Evolutionary conservation across 768 basidiomycete species (phyloP).

Genomic region (Cystobasidiopsis lactophilus): DNA sequence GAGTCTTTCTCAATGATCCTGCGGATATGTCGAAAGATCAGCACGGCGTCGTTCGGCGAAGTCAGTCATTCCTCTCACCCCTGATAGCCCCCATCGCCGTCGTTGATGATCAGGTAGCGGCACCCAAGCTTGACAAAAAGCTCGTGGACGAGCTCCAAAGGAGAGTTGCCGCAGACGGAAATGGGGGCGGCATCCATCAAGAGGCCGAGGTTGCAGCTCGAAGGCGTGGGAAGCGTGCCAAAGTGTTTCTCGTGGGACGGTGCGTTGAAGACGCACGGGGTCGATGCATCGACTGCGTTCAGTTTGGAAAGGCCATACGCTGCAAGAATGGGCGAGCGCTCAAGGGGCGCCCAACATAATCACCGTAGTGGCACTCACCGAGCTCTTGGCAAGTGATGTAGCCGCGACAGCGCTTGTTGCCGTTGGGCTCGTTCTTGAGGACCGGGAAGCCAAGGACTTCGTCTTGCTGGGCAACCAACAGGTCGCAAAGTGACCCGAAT

Average conservation of each 20-base stretch:
- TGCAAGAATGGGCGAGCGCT: constrained; percentile 1
- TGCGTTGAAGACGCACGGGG: neutral
- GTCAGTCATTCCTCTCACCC: no score
- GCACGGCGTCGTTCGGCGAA: no score
- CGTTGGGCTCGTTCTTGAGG: constrained; percentile 32
- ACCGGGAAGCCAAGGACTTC: constrained; percentile 66
- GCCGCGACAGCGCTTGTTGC: constrained; percentile 43
- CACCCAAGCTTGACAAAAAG: constrained; percentile 87
- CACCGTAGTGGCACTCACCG: constrained; percentile 25
- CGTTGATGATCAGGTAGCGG: constrained; percentile 64
- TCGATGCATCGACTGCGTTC: neutral
- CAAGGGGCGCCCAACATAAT: constrained; percentile 1
- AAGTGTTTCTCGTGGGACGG: neutral
- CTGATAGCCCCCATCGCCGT: constrained; percentile 60
- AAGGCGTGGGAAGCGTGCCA: neutral
- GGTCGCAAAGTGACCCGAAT: constrained; percentile 47
- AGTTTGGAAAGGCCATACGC: neutral
- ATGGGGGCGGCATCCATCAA: constrained; percentile 59
- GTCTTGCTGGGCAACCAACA: constrained; percentile 39
- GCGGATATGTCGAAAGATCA: no score
- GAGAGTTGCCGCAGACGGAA: constrained; percentile 58
- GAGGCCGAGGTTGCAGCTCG: constrained; percentile 29
- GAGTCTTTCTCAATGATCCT: constrained; percentile 79
- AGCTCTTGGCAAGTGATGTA: constrained; percentile 84
- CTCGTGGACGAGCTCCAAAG: constrained; percentile 77